These are phyloP conservation scores for Oryza meyeriana DNA, from an alignment of 176 grass and related monocot species.

Conservation along the genomic window DNA sequence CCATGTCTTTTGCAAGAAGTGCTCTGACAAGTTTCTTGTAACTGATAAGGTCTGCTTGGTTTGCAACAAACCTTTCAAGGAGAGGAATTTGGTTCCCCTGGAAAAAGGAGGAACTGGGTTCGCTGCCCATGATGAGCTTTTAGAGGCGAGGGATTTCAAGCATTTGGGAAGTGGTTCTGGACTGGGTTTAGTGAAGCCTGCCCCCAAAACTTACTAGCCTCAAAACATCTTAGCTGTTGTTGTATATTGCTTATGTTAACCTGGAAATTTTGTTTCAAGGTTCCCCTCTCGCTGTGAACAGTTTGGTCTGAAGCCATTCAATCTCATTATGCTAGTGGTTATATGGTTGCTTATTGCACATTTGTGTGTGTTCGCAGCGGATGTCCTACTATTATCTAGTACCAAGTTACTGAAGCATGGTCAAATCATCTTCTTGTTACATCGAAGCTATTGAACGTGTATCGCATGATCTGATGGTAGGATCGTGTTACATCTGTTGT, in stretches of 20 bases:
- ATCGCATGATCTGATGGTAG: background rate
- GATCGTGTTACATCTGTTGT: background rate
- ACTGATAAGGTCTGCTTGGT: slow-evolving; percentile 68
- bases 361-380: background rate
- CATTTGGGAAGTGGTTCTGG: slow-evolving; percentile 89
- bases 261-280: slow-evolving; percentile 36
- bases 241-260: slow-evolving; percentile 36
- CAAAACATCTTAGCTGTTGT: slow-evolving; percentile 8
- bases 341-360: background rate
- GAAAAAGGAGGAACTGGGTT: slow-evolving; percentile 99
- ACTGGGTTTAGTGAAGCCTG: slow-evolving; percentile 86
- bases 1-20: slow-evolving; percentile 98
- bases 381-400: background rate
- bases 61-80: slow-evolving; percentile 82
- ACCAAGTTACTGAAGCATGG: background rate
- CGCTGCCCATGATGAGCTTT: slow-evolving; percentile 56
- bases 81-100: slow-evolving; percentile 71
- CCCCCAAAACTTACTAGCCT: slow-evolving; percentile 45
- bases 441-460: background rate
- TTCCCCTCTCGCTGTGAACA: background rate
- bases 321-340: background rate
- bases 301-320: background rate
- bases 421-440: background rate
- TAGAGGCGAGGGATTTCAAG: slow-evolving; percentile 88
- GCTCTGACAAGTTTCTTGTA: slow-evolving; percentile 80